A percentile compares a stretch with the other conserved stretches of the same genome.
phyloP scores from a whole-genome alignment of 176 grass and related monocot genomes.

The Zea mays region Zm-B73-REFERENCE-NAM-5.0 NC_050100.1:208555501-208556000 shows the following conservation, averaged over 20 bases:
- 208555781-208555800: not conserved
- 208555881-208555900: not conserved
- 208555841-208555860: not conserved
- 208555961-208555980: conserved; percentile 2
- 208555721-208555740: not conserved
- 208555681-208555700: too few relatives aligned
- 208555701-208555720: too few relatives aligned
- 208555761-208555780: not conserved
- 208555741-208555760: not conserved
- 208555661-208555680: too few relatives aligned
- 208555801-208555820: not conserved
- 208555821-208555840: conserved; percentile 2
- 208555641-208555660: too few relatives aligned
- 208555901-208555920: not conserved
- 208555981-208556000: not conserved
- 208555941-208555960: not conserved
- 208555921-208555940: conserved; percentile 12
- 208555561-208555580: too few relatives aligned
- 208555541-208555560: too few relatives aligned
- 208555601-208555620: too few relatives aligned
- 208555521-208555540: too few relatives aligned
- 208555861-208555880: conserved; percentile 28
- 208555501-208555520: too few relatives aligned
- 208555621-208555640: too few relatives aligned
- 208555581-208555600: too few relatives aligned